phyloP scores from a whole-genome alignment of 495 filamentous ascomycete species.

The Apodospora peruviana region DNA sequence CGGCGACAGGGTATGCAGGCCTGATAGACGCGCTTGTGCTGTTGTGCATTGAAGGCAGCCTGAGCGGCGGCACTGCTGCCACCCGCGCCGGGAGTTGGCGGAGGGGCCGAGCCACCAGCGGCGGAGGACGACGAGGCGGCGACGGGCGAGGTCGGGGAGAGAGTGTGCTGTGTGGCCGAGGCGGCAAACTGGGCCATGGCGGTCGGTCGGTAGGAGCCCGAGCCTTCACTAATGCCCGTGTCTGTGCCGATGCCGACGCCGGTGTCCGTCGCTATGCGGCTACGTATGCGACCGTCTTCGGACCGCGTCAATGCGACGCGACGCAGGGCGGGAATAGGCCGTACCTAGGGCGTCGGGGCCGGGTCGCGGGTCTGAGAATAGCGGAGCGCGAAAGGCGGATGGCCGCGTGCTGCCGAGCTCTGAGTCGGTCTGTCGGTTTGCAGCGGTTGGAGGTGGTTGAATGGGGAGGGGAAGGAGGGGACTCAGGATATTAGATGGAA shows the following conservation, averaged over 20 bases:
- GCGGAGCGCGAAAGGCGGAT: neutral
- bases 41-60: conserved; percentile 16
- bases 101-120: conserved; percentile 14
- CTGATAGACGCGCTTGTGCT: conserved; percentile 74
- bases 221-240: neutral
- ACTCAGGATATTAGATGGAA: neutral
- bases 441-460: conserved; percentile 28
- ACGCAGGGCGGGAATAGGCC: too few species aligned
- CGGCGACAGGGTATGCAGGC: conserved; percentile 88
- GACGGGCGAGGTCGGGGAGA: conserved; percentile 24
- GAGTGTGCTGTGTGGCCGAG: conserved; percentile 18
- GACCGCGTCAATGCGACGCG: neutral
- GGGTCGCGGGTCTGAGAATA: neutral
- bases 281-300: neutral
- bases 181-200: conserved; percentile 28
- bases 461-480: conserved; percentile 1
- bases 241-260: too few species aligned
- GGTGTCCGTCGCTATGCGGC: neutral
- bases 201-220: neutral
- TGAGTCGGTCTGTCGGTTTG: conserved; percentile 18
- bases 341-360: neutral
- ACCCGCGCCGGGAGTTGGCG: conserved; percentile 7
- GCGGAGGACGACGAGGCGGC: conserved; percentile 17
- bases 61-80: neutral
- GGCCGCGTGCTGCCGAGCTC: neutral